A percentile compares a stretch with the other conserved stretches of the same genome.
These are phyloP conservation scores for Blepharisma undulans DNA, from an alignment of 169 alveolate species.

Conservation along the genomic window DNA sequence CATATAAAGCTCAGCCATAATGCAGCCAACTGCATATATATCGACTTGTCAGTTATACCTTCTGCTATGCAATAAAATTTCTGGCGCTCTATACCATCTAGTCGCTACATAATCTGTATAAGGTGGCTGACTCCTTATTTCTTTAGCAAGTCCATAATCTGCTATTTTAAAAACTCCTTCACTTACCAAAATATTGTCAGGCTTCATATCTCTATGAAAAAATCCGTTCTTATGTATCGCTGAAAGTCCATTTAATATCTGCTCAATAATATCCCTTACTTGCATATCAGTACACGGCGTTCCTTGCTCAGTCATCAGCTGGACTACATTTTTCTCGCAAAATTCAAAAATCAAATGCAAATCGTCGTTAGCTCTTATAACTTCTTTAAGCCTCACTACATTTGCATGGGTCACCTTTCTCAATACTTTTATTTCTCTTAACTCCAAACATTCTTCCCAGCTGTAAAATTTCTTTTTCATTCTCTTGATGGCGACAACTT, in stretches of 20 bases:
- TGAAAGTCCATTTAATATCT: conserved; percentile 74
- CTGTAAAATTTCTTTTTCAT: conserved; percentile 85
- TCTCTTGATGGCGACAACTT: conserved; percentile 85
- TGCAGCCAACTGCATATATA: conserved; percentile 87
- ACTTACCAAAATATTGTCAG: conserved; percentile 83
- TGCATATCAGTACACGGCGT: conserved; percentile 62
- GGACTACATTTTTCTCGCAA: conserved; percentile 76
- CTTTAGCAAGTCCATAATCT: conserved; percentile 93
- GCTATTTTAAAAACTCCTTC: conserved; percentile 88
- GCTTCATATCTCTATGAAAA: conserved; percentile 89
- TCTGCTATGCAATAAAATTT: conserved; percentile 77
- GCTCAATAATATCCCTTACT: conserved; percentile 39
- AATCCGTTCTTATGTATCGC: conserved; percentile 85
- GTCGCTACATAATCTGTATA: conserved; percentile 92
- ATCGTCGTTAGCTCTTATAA: conserved; percentile 76
- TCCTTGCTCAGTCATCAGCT: conserved; percentile 56
- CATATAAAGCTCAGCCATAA: conserved; percentile 78
- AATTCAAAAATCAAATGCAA: conserved; percentile 84
- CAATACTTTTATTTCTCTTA: conserved; percentile 84
- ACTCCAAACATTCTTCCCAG: conserved; percentile 88
- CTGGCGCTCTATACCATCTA: conserved; percentile 90
- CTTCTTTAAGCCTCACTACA: conserved; percentile 86
- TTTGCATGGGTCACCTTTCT: conserved; percentile 78
- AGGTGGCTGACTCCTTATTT: conserved; percentile 88
- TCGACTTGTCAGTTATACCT: conserved; percentile 84